These are phyloP conservation scores for Mucor sp. DNA, from an alignment of 371 early-diverging fungal genomes.

Conservation along the genomic window DNA sequence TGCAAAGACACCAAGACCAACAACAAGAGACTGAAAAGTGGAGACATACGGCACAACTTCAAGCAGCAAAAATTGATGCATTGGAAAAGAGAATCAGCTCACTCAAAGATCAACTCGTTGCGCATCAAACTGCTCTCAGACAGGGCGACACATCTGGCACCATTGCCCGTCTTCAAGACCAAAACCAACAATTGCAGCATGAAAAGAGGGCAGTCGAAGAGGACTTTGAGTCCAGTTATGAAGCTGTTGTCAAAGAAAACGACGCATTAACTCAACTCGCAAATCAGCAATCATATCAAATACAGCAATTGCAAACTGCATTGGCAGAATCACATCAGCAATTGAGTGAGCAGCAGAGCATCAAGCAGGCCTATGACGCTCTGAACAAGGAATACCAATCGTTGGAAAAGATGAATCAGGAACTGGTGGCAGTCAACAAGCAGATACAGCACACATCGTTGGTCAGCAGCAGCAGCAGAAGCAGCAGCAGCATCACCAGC, in stretches of 20 bases:
- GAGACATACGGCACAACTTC: not conserved
- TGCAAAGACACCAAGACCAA: not conserved
- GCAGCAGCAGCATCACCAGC: no score
- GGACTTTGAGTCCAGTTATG: constrained; percentile 15
- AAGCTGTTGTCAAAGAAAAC: constrained; percentile 8
- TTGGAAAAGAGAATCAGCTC: not conserved
- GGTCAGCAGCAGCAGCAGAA: no score
- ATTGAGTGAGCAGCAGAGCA: not conserved
- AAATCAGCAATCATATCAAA: not conserved
- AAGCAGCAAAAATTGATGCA: not conserved
- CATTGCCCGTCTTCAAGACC: constrained; percentile 1
- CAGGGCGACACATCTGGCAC: constrained; percentile 9
- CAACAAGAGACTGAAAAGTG: not conserved
- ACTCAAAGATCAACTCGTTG: not conserved
- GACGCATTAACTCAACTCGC: not conserved
- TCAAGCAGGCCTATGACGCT: not conserved
- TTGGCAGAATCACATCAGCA: not conserved
- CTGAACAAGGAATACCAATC: not conserved
- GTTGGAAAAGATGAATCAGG: not conserved
- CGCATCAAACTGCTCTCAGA: not conserved
- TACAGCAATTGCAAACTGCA: not conserved
- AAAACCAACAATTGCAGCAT: not conserved
- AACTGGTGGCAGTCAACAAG: not conserved
- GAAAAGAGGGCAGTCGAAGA: not conserved
- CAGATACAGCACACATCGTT: no score